Conservation (phyloP, 1,139 yeast genomes). For the Tardiomyces depauwii region DNA sequence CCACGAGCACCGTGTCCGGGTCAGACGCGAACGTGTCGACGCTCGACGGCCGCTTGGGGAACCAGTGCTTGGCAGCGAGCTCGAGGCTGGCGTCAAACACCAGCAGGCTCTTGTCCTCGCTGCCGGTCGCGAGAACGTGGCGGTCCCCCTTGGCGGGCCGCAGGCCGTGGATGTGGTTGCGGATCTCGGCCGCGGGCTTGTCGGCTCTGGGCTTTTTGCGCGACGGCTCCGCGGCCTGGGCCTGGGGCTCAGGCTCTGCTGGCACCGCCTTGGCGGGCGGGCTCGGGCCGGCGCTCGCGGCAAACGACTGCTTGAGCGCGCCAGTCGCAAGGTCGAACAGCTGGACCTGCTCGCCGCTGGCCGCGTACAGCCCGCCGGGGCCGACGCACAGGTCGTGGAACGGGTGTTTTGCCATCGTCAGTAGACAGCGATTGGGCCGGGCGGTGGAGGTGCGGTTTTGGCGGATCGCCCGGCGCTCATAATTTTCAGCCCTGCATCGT, state of each 20-base stretch:
- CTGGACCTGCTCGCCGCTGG: slow-evolving; percentile 1
- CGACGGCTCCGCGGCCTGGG: not conserved
- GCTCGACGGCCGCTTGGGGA: slow-evolving; percentile 87
- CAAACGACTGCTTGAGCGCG: not conserved
- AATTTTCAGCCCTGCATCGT: too few species aligned
- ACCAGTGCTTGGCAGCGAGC: slow-evolving; percentile 58
- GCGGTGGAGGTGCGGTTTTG: too few species aligned
- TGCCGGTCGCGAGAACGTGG: slow-evolving; percentile 59
- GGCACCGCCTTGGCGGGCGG: not conserved
- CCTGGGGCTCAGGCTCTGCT: not conserved
- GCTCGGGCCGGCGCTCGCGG: not conserved
- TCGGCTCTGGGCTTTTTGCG: not conserved
- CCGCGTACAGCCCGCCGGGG: not conserved
- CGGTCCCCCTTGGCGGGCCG: slow-evolving; percentile 40
- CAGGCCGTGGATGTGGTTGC: slow-evolving; percentile 42
- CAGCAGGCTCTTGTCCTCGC: slow-evolving; percentile 67
- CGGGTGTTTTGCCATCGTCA: not conserved
- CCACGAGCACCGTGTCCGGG: slow-evolving; percentile 46
- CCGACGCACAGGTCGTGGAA: not conserved
- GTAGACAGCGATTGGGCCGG: too few species aligned
- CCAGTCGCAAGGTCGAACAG: not conserved
- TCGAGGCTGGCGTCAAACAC: slow-evolving; percentile 42
- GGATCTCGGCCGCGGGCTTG: slow-evolving; percentile 1
- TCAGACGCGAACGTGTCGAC: slow-evolving; percentile 45
- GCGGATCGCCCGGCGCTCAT: too few species aligned